Conservation (phyloP, 2,329 filamentous ascomycete genomes). For the Aspergillus nomiae region DNA sequence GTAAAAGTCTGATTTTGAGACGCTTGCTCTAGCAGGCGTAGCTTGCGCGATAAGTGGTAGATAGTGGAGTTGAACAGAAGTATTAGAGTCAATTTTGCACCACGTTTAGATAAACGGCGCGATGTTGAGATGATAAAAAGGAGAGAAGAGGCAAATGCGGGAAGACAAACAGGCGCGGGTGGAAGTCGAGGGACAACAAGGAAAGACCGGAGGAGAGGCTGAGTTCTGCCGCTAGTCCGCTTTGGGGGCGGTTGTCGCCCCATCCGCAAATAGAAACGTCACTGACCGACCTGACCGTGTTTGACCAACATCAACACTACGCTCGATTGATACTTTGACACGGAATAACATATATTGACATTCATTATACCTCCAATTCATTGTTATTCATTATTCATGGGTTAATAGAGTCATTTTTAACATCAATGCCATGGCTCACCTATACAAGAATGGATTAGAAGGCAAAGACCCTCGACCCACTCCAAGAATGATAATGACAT, state of each 20-base stretch:
- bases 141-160: constrained; percentile 11
- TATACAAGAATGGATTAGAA: background rate
- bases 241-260: constrained; percentile 15
- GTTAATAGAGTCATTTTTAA: no score
- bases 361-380: no score
- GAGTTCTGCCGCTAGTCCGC: constrained; percentile 21
- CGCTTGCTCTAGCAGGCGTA: constrained; percentile 1
- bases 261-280: constrained; percentile 13
- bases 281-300: background rate
- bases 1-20: constrained; percentile 10
- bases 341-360: no score
- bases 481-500: background rate
- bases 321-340: no score
- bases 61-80: constrained; percentile 3
- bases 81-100: background rate
- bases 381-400: no score
- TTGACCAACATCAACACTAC: no score
- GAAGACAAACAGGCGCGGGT: constrained; percentile 13
- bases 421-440: background rate
- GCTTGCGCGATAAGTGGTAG: background rate
- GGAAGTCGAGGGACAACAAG: constrained; percentile 18
- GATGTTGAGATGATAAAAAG: constrained; percentile 18
- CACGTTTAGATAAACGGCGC: constrained; percentile 16
- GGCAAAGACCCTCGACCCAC: background rate
- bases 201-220: constrained; percentile 17